Evolutionary conservation across 371 early-diverging fungal genomes (phyloP).

Genomic region (Nematocida sp.): DNA sequence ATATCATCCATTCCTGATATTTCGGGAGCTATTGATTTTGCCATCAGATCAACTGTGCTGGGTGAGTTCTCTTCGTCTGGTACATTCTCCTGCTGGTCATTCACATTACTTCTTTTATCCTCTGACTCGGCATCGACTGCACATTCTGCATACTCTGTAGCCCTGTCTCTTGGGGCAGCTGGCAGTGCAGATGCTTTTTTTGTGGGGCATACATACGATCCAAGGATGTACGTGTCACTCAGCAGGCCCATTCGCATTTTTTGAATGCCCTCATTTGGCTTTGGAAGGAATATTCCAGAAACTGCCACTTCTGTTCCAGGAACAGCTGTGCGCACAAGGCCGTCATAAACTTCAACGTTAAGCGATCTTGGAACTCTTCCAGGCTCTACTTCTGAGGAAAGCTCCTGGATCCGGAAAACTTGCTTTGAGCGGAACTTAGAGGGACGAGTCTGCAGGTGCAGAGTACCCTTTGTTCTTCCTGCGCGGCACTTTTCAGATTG

Average conservation of each 20-base stretch:
- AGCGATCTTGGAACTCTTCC: conserved; percentile 94
- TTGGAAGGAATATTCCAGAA: conserved; percentile 85
- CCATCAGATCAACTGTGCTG: conserved; percentile 72
- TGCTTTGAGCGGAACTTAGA: conserved; percentile 76
- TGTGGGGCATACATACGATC: conserved; percentile 77
- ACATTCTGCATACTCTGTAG: background rate
- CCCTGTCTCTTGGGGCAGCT: background rate
- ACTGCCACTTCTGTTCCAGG: conserved; percentile 86
- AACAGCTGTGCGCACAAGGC: conserved; percentile 76
- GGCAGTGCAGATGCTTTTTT: conserved; percentile 76
- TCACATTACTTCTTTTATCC: conserved; percentile 72
- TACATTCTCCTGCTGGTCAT: conserved; percentile 76
- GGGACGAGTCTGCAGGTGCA: conserved; percentile 86
- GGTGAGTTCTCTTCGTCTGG: background rate
- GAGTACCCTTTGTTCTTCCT: conserved; percentile 79
- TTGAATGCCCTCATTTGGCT: conserved; percentile 84
- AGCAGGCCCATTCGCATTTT: conserved; percentile 85
- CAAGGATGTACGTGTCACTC: conserved; percentile 88
- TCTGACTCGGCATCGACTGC: background rate
- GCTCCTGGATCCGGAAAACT: conserved; percentile 68
- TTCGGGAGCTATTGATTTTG: conserved; percentile 84
- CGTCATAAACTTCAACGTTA: conserved; percentile 81
- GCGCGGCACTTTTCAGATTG: conserved; percentile 78
- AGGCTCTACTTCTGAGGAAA: conserved; percentile 88
- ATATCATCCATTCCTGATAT: conserved; percentile 94